Conservation (phyloP, 192 early-diverging fungal genomes). For the Thamnidium elegans region DNA sequence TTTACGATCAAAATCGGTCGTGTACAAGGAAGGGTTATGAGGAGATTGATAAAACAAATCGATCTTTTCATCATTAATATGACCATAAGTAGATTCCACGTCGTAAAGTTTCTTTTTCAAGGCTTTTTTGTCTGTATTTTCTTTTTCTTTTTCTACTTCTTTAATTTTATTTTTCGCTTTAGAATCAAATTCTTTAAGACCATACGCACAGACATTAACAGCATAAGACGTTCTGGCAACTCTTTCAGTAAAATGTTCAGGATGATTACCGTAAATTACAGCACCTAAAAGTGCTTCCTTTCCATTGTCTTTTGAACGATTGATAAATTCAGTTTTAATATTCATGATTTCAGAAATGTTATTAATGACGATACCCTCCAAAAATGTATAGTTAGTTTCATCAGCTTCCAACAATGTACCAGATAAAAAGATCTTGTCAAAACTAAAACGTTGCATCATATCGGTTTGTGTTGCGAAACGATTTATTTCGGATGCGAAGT, state of each 20-base stretch:
- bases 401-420: background rate
- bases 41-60: background rate
- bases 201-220: background rate
- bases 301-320: background rate
- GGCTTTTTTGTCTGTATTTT: background rate
- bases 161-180: background rate
- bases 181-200: background rate
- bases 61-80: background rate
- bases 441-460: background rate
- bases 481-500: background rate
- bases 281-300: background rate
- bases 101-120: background rate
- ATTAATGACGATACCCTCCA: background rate
- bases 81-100: background rate
- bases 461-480: background rate
- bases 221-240: slow-evolving; percentile 5
- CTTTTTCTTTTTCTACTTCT: background rate
- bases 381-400: background rate
- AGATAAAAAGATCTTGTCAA: slow-evolving; percentile 6
- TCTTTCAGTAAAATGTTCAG: background rate
- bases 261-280: background rate
- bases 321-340: background rate
- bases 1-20: background rate
- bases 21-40: no score
- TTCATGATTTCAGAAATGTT: background rate